Evolutionary conservation across 768 basidiomycete genomes (phyloP), one percentile per base, ranked within the genome.

Genomic region (Neoboletus subvelutipes): DNA sequence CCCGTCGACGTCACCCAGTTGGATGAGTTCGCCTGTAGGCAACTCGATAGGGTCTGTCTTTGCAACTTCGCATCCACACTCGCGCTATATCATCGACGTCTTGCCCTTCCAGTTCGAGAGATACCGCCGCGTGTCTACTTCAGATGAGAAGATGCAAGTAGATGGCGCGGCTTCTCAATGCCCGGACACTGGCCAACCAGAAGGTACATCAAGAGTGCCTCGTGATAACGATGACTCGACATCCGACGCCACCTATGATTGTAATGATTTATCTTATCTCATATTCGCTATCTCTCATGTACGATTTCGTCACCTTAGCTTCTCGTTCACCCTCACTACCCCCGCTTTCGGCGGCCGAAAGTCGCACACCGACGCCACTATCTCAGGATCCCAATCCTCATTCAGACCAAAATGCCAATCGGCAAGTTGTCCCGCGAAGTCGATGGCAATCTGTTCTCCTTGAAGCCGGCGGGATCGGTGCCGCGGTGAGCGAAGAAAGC

Each of bases 401-500:
- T 3, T 43, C 59, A 17, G 67, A 70, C 18, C 65, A 68, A 24
- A 56, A 60, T 34, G 59, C 67, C 5, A 65, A 75, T 33, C 78
- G 78, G 24, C 82, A 87, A 66, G 83, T 90, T 11, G 83, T 80
- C 1, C 83, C 82, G 47, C 80, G 92, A n/a, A 88, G 88, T 70
- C 78, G 89, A 41, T 93, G 90, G 92, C 92, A 94, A 63, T 83
- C 88, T 0, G 81, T 94, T 28, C 75, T 95, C 40, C 77, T 88
- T 24, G 93, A 95, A 72, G 93, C 92, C 2, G 92, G 93, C 15
- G 93, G 93, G 0, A 77, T 96, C 34, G 83, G 92, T 55, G 92
- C 90, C 0, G 93, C 94, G 9, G 77, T 95, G 33, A 93, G 92
- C 70, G 92, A 94, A 60, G 94, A 95, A 71, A 93, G 87, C 65